Base-by-base conservation (phyloP, 1,139 yeast species). In the Kodamaea sp. region DNA sequence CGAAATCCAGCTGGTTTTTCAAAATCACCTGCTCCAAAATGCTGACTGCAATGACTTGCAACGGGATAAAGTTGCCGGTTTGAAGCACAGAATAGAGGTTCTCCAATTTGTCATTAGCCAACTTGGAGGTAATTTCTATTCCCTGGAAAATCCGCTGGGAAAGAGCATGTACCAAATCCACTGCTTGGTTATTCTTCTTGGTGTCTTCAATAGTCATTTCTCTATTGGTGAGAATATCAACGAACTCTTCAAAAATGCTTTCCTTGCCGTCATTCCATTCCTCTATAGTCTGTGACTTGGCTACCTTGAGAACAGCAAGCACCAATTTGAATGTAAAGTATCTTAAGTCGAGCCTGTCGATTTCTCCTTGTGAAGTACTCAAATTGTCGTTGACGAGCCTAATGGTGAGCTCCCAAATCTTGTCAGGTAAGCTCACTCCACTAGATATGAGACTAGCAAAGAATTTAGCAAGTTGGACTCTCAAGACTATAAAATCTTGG, bases 381-480 rank as follows among this genome's bases (percentile, higher is more conserved):
- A 79, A 51, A 22, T 80, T 75, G 38, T 82, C 88, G 7, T 65
- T 59, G 5, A 78, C 51, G 3, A 84, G 44, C 22, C 63, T 66
- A 1, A 51, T 42, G 1, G 70, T 61, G 10, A 74, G 30, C 2
- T 61, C 66, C 45, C 63, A 57, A 5, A 64, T 48, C 28, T 59
- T 57, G 23, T 63, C 73, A 2, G 70, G 64, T 9, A 55, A 34
- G 1, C 31, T 25, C 0, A 32, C 25, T 6, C 38, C 35, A 3
- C 36, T 31, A 4, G 31, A 24, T 3, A 63, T 38, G 9, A 68
- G 44, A 4, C 61, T 61, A 5, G 48, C 43, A 22, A 81, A 63
- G 34, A 84, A 70, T 29, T 68, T 69, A 7, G 80, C 55, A 19
- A 83, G 48, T 29, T 71, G 76, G 16, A 78, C 55, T 49, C 94